phyloP scores from a whole-genome alignment of 345 rosid species.

The Lagerstroemia speciosa region DNA sequence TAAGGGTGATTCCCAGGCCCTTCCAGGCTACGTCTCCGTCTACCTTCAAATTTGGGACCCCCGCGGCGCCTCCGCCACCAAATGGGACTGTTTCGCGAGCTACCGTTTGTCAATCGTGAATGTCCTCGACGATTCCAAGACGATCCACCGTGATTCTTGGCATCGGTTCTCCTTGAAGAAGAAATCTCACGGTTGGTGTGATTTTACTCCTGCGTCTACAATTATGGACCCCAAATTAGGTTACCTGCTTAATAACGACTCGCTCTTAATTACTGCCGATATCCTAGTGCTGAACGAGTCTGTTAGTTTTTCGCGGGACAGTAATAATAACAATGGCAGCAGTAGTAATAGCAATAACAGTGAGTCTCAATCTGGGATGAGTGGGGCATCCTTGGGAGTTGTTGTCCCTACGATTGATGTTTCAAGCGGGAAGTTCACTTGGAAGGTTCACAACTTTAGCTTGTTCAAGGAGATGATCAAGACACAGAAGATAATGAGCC shows the following conservation, averaged over 20 bases:
- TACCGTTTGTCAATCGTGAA: slow-evolving; percentile 82
- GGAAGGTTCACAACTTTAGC: slow-evolving; percentile 97
- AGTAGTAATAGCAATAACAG: slow-evolving; percentile 20
- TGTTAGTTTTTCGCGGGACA: slow-evolving; percentile 72
- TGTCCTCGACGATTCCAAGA: slow-evolving; percentile 65
- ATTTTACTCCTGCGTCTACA: slow-evolving; percentile 78
- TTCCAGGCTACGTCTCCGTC: slow-evolving; percentile 84
- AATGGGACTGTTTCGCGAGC: slow-evolving; percentile 99
- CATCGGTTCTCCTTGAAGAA: slow-evolving; percentile 90
- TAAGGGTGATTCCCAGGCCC: slow-evolving; percentile 90
- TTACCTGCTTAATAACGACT: slow-evolving; percentile 55
- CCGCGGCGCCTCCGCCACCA: slow-evolving; percentile 61
- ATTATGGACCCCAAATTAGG: slow-evolving; percentile 82
- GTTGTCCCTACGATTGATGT: slow-evolving; percentile 70
- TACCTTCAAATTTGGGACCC: slow-evolving; percentile 99
- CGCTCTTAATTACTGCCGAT: slow-evolving; percentile 78
- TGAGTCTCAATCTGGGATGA: neutral
- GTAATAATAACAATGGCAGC: slow-evolving; percentile 61
- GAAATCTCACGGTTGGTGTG: slow-evolving; percentile 99
- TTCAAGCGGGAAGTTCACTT: slow-evolving; percentile 84
- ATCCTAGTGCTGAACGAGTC: slow-evolving; percentile 83
- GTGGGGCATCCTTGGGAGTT: slow-evolving; percentile 33
- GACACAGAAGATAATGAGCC: slow-evolving; percentile 98
- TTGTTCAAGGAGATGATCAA: slow-evolving; percentile 93
- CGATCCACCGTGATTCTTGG: slow-evolving; percentile 98